A percentile compares a stretch with the other conserved stretches of the same genome.
Conservation (phyloP, 2,329 filamentous ascomycete species). For the Amesomyces nigricolor region DNA sequence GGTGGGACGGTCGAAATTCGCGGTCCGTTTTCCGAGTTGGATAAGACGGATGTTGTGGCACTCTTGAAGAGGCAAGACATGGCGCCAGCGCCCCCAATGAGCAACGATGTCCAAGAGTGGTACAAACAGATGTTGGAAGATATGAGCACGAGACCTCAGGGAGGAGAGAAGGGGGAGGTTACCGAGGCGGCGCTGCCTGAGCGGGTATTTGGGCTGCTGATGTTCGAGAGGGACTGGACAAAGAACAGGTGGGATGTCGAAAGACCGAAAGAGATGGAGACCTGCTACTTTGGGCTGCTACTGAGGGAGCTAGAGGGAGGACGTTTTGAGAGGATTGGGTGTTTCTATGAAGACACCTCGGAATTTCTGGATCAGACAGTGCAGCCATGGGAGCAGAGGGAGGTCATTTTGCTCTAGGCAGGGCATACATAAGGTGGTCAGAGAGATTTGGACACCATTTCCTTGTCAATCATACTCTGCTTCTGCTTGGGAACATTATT, state of each 20-base stretch:
- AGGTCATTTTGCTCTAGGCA: neutral
- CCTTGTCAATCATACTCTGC: too few relatives aligned
- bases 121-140: conserved; percentile 8
- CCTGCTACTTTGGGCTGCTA: conserved; percentile 10
- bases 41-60: neutral
- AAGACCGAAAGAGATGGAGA: neutral
- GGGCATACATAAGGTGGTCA: too few relatives aligned
- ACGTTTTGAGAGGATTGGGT: conserved; percentile 8
- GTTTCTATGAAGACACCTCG: conserved; percentile 6
- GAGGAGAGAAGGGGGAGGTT: neutral
- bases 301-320: neutral
- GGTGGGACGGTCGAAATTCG: neutral
- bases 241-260: neutral
- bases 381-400: neutral
- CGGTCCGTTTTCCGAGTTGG: conserved; percentile 5
- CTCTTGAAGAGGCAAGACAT: neutral
- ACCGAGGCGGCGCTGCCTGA: neutral
- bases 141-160: neutral
- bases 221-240: conserved; percentile 11
- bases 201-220: conserved; percentile 4
- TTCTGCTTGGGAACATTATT: too few relatives aligned
- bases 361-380: neutral
- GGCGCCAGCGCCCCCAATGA: conserved; percentile 1
- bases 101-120: conserved; percentile 11
- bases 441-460: too few relatives aligned